Conservation (phyloP, 352 stramenopile genomes). For the Elongisporangium senticosum region DNA sequence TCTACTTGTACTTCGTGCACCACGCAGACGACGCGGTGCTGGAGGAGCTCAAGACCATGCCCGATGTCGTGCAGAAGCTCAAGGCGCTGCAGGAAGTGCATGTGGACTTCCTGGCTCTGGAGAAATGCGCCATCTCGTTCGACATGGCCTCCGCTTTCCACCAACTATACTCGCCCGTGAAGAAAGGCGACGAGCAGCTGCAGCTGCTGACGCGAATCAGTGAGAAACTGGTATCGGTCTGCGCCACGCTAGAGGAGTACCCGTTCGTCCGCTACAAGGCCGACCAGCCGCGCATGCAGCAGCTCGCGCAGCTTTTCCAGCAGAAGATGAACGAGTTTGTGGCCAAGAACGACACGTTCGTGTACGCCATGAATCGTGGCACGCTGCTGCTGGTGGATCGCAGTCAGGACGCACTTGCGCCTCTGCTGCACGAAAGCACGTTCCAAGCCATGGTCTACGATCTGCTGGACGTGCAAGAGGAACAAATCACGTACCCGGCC, state of each 20-base stretch:
- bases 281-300: conserved; percentile 76
- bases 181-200: conserved; percentile 32
- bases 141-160: conserved; percentile 85
- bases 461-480: conserved; percentile 91
- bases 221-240: conserved; percentile 94
- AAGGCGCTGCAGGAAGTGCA: conserved; percentile 94
- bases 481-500: conserved; percentile 90
- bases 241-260: conserved; percentile 96
- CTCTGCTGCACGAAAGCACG: conserved; percentile 97
- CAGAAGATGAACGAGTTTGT: conserved; percentile 96
- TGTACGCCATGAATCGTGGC: conserved; percentile 83
- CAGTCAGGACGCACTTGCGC: conserved; percentile 90
- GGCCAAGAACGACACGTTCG: conserved; percentile 85
- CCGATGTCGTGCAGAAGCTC: conserved; percentile 73
- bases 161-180: conserved; percentile 67
- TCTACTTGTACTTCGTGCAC: conserved; percentile 94
- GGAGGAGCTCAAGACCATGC: conserved; percentile 78
- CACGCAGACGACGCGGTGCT: conserved; percentile 76
- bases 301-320: conserved; percentile 91
- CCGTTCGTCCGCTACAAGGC: conserved; percentile 92
- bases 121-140: conserved; percentile 92
- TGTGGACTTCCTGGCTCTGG: conserved; percentile 93
- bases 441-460: conserved; percentile 98
- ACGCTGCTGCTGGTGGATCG: conserved; percentile 95
- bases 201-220: conserved; percentile 62